These are phyloP conservation scores for Geosmithia morbida DNA, from an alignment of 2,329 filamentous ascomycete genomes.

Conservation along the genomic window DNA sequence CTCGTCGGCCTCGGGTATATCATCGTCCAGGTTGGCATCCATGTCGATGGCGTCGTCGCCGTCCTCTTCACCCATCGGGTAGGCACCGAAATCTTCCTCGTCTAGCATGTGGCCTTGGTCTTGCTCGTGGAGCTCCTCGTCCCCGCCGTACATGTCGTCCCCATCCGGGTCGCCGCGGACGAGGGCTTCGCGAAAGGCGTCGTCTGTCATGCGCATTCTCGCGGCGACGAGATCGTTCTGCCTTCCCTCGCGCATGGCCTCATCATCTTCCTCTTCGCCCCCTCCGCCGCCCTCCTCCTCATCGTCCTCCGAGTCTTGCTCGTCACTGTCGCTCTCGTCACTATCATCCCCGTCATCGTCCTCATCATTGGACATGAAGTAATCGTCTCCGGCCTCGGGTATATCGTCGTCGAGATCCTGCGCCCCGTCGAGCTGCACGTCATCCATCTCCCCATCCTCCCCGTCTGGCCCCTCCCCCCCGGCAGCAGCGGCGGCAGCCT, in stretches of 20 bases:
- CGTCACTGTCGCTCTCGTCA: constrained; percentile 23
- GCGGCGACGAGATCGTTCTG: constrained; percentile 33
- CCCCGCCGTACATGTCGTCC: constrained; percentile 35
- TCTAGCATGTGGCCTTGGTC: constrained; percentile 44
- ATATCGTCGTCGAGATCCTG: constrained; percentile 32
- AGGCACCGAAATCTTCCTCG: constrained; percentile 41
- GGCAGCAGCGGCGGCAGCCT: constrained; percentile 30
- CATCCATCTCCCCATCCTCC: constrained; percentile 41
- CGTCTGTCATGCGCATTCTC: constrained; percentile 40
- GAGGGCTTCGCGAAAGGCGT: constrained; percentile 46
- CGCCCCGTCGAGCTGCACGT: constrained; percentile 30
- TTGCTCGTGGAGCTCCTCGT: constrained; percentile 40
- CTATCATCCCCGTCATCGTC: constrained; percentile 27
- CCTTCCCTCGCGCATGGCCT: constrained; percentile 24
- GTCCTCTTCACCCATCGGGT: constrained; percentile 9
- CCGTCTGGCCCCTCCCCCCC: constrained; percentile 42
- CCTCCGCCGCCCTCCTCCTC: constrained; percentile 23
- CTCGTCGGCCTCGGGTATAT: constrained; percentile 50
- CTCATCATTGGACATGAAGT: constrained; percentile 28
- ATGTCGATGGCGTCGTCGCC: constrained; percentile 22
- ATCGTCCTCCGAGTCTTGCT: constrained; percentile 25
- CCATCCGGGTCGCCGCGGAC: constrained; percentile 32
- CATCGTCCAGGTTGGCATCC: constrained; percentile 57
- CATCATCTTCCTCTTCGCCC: constrained; percentile 16
- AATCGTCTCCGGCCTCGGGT: constrained; percentile 48